Percentiles rank a stretch among this genome's conserved stretches.
Conservation (phyloP, 1,284 basidiomycete species). For the Fomitopsis betulina region DNA sequence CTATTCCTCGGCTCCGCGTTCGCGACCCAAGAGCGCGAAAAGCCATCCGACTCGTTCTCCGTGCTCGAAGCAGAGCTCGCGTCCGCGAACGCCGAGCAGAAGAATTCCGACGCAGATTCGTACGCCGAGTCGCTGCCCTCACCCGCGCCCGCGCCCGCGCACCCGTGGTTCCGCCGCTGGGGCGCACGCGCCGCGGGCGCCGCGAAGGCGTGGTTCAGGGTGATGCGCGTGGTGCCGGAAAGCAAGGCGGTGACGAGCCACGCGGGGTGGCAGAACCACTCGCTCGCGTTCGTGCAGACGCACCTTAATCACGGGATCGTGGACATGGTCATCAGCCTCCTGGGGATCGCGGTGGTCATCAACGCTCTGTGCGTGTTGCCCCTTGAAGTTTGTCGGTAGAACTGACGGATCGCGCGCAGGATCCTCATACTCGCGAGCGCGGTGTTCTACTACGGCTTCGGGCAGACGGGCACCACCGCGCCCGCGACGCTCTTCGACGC, state of each 20-base stretch:
- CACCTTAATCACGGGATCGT: constrained; percentile 79
- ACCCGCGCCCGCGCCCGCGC: neutral
- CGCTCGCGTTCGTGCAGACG: constrained; percentile 62
- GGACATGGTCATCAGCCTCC: constrained; percentile 60
- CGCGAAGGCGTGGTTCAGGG: constrained; percentile 17
- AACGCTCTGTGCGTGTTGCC: constrained; percentile 62
- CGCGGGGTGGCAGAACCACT: constrained; percentile 53
- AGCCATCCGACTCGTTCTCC: constrained; percentile 8
- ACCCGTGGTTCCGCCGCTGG: neutral
- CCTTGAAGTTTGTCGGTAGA: too few species aligned
- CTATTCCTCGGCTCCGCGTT: constrained; percentile 87
- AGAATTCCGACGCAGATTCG: constrained; percentile 4
- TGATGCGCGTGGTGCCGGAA: constrained; percentile 8
- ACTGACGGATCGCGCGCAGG: too few species aligned
- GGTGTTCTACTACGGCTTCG: constrained; percentile 67
- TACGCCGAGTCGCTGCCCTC: neutral
- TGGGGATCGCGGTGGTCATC: constrained; percentile 84
- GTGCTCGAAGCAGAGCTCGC: neutral
- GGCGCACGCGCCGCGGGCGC: neutral
- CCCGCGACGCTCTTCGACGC: constrained; percentile 83
- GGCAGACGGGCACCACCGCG: constrained; percentile 27
- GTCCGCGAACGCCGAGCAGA: constrained; percentile 7
- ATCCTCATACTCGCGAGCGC: constrained; percentile 66
- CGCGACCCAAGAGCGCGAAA: constrained; percentile 73
- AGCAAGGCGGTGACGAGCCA: constrained; percentile 19